These are phyloP conservation scores for Trichophyton equinum DNA, from an alignment of 2,329 filamentous ascomycete species.

Conservation along the genomic window DNA sequence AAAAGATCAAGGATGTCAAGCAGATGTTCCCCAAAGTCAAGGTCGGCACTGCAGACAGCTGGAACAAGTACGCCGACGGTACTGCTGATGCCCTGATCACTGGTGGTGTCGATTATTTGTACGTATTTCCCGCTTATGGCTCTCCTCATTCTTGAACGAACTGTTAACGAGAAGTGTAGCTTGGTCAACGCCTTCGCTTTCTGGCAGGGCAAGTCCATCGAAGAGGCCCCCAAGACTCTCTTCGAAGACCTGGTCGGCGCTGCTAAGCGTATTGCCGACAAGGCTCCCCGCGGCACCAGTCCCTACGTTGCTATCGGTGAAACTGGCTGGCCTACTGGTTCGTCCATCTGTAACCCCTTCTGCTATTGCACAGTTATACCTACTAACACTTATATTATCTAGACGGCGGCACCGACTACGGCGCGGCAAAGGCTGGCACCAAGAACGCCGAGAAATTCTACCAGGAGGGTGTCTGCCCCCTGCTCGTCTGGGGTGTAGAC, in stretches of 20 bases:
- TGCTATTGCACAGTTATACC: neutral
- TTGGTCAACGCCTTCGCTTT: constrained; percentile 60
- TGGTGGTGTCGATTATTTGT: constrained; percentile 49
- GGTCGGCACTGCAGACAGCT: constrained; percentile 57
- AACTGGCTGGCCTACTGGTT: constrained; percentile 52
- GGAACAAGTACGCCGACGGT: constrained; percentile 60
- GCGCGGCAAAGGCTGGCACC: constrained; percentile 46
- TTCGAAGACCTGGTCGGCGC: constrained; percentile 56
- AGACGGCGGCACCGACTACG: constrained; percentile 49
- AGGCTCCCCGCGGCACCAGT: constrained; percentile 41
- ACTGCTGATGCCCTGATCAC: constrained; percentile 52
- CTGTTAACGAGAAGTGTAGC: constrained; percentile 17
- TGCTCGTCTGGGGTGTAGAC: constrained; percentile 53
- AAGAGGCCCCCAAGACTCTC: constrained; percentile 49
- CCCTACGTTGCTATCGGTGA: constrained; percentile 59
- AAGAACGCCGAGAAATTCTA: constrained; percentile 49
- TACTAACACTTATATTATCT: neutral
- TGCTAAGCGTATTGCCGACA: constrained; percentile 47
- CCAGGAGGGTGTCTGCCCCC: constrained; percentile 49
- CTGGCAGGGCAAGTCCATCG: constrained; percentile 53
- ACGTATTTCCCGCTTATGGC: constrained; percentile 14
- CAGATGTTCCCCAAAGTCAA: constrained; percentile 42
- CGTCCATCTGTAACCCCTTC: constrained; percentile 3
- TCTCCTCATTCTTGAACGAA: neutral
- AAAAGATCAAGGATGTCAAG: constrained; percentile 51